Percentiles rank a stretch among this genome's conserved stretches.
Conservation (phyloP, 345 rosid genomes). For the Citrus inodora region DNA sequence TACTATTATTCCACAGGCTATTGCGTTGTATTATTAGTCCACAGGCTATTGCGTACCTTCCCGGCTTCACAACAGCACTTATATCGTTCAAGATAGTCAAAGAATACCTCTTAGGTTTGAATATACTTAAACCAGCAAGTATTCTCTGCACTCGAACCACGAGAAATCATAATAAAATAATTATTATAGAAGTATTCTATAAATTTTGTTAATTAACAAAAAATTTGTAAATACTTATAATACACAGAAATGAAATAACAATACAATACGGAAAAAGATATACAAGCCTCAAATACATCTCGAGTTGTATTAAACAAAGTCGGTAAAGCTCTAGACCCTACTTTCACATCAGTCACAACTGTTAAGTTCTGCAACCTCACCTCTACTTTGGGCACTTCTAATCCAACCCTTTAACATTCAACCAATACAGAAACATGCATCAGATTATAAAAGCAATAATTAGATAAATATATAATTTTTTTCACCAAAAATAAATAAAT, state of each 20-base stretch:
- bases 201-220: no score
- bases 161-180: background rate
- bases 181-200: no score
- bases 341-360: conserved; percentile 55
- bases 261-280: background rate
- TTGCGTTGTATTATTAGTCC: no score
- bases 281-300: conserved; percentile 60
- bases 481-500: no score
- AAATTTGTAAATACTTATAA: background rate
- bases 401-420: conserved; percentile 60
- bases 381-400: conserved; percentile 71
- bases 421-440: no score
- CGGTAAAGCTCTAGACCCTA: conserved; percentile 80
- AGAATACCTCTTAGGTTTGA: conserved; percentile 39
- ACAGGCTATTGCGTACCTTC: conserved; percentile 46
- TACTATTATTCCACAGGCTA: no score
- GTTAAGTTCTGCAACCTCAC: conserved; percentile 68
- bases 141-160: no score
- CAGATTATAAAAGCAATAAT: no score
- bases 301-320: conserved; percentile 68
- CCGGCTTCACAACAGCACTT: conserved; percentile 65
- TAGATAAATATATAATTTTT: no score
- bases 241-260: background rate
- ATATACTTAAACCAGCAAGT: conserved; percentile 39
- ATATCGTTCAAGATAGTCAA: conserved; percentile 56